Evolutionary conservation across 2,329 filamentous ascomycete genomes (phyloP), one percentile per base, ranked within the genome.

Genomic region (Phaeosphaeria sp.): DNA sequence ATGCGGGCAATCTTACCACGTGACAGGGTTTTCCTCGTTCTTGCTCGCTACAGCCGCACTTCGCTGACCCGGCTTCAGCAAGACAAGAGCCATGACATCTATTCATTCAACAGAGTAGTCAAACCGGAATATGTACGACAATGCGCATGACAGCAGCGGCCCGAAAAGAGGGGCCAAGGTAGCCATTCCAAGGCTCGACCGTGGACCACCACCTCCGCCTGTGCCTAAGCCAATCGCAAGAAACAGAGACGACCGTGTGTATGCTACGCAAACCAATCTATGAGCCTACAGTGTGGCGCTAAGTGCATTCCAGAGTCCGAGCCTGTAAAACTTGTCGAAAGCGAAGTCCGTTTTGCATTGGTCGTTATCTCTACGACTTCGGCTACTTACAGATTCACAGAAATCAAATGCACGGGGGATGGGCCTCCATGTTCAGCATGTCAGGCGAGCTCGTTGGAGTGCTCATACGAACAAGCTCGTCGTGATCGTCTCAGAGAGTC

Each of bases 351-450:
- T 39, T n/a, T 17, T 39, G 11, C 36, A 39, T 7, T 17, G 4
- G 3, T 13, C n/a, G 15, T n/a, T 39, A 3, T n/a, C 36, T 4
- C 36, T n/a, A 39, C 3, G 17, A 9, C 15, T 3, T 9, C 9
- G 6, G 5, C 21, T n/a, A 30, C 57, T 52, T 51, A 25, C 54
- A 46, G 13, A 52, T 13, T 15, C 18, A 9, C 21, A 69, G 65
- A 72, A 52, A 63, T 71, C 18, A 69, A 60, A 46, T 73, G 70
- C 50, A 65, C 66, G 18, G 70, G 70, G 15, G 67, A 65, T 11
- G 44, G 50, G 7, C 70, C 70, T 21, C 50, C 49, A 7, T 72
- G 68, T 42, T 41, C 50, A 27, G 63, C 58, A 25, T 72, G 70
- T 46, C 54, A 60, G 47, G 50, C 48, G 6, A 62, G 22, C 41